Evolutionary conservation across 139 green algal species (phyloP), one percentile per base, ranked within the genome.

Genomic region (Pseudopediastrum boryanum): DNA sequence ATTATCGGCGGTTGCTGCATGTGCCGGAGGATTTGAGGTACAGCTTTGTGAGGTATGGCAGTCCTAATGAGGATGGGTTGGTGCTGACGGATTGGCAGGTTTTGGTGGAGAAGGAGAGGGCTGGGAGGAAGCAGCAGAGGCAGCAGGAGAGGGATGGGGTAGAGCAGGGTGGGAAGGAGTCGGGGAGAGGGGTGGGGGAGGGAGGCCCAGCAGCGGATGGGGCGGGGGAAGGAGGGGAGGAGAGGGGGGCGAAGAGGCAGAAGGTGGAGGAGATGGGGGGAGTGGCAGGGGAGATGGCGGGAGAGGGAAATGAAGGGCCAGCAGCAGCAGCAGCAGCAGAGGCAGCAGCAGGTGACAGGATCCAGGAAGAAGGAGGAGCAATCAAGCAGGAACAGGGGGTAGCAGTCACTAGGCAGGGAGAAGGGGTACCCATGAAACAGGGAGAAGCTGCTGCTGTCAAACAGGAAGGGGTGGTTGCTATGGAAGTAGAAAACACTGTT

Each of bases 1-100:
- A 89, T 43, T 97, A 97, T 82, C 86, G 93, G 36, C 83, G 74
- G 36, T 65, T 96, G 65, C 36, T 96, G 56, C 81, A 88, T 68
- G 43, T 75, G 9, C 92, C 91, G 0, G 0, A 23, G 1, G 80
- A 83, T 59, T 70, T 94, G 50, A 39, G 54, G 63, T 84, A 79
- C 72, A 19, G 58, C n/a, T 73, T 88, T 41, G 12, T 86, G 25
- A 33, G 63, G 38, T 94, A 96, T 83, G 59, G 39, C 4, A 64
- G 93, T 39, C 84, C 87, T 2, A 87, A 95, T 27, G 72, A 87
- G 39, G 87, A 93, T 65, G 52, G 68, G 1, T 80, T 97, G 66
- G 51, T 85, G 3, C 7, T 12, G 5, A 93, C 85, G 4, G 88
- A 92, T 84, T 66, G 89, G 74, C 82, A 89, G 38, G 29, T 25